These are phyloP conservation scores for Leishmania braziliensis DNA, from an alignment of 208 protist genomes.

Conservation along the genomic window DNA sequence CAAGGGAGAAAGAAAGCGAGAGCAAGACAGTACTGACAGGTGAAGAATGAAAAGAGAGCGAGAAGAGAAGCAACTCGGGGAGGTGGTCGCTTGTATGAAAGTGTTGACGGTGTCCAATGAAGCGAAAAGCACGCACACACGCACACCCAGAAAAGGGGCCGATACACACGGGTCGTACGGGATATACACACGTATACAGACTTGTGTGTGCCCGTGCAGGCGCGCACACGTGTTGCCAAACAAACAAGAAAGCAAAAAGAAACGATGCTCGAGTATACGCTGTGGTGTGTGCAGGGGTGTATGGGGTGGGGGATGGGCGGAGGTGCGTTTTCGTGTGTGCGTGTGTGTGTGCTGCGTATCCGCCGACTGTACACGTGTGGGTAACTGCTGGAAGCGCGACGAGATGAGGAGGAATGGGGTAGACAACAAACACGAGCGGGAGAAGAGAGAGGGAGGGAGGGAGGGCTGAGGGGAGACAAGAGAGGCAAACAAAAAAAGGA, in stretches of 20 bases:
- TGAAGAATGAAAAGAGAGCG: background rate
- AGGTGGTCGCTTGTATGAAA: background rate
- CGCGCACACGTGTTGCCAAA: background rate
- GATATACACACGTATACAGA: background rate
- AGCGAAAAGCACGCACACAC: too few species aligned
- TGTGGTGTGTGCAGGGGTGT: background rate
- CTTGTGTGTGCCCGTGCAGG: background rate
- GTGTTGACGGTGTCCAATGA: background rate
- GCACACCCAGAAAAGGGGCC: too few species aligned
- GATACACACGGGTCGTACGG: background rate
- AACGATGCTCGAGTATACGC: background rate
- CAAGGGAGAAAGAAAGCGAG: background rate
- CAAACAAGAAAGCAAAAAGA: conserved; percentile 3
- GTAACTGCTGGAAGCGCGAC: background rate
- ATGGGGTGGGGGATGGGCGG: background rate
- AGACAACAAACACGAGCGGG: background rate
- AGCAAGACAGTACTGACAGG: background rate
- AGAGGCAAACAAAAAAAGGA: background rate
- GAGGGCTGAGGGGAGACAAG: background rate
- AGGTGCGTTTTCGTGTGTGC: background rate
- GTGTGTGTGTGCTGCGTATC: background rate
- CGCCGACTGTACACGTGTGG: background rate
- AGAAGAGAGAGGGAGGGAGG: background rate
- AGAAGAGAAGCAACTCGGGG: background rate
- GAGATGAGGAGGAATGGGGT: background rate